These are phyloP conservation scores for Laetiporus sulphureus DNA, from an alignment of 1,284 basidiomycete species.

Conservation along the genomic window DNA sequence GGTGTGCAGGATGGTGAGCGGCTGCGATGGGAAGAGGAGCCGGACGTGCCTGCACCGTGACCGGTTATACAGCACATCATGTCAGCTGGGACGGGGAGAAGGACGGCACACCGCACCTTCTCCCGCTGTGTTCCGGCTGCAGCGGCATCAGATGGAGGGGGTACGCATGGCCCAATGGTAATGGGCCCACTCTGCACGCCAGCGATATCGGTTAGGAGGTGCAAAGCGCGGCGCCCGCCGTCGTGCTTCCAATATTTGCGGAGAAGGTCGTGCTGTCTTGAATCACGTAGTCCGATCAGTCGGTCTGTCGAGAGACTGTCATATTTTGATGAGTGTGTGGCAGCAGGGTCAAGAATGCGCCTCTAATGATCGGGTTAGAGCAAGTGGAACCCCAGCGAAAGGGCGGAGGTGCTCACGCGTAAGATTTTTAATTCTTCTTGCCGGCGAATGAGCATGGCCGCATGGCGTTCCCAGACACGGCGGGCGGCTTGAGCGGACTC, in stretches of 20 bases:
- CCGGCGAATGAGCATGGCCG: slow-evolving; percentile 16
- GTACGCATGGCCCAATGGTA: not conserved
- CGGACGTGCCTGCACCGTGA: too few species aligned
- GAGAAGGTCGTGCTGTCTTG: slow-evolving; percentile 28
- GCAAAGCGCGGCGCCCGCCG: slow-evolving; percentile 25
- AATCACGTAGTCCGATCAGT: slow-evolving; percentile 28
- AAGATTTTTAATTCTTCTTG: slow-evolving; percentile 16
- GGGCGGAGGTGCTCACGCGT: slow-evolving; percentile 12
- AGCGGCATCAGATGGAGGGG: not conserved
- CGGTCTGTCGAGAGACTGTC: slow-evolving; percentile 26
- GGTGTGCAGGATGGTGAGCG: slow-evolving; percentile 37
- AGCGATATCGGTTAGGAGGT: slow-evolving; percentile 26
- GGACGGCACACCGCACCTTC: too few species aligned
- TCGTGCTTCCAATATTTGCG: slow-evolving; percentile 24
- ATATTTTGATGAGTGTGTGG: slow-evolving; percentile 23
- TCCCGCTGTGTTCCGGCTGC: not conserved
- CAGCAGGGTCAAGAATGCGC: slow-evolving; percentile 13
- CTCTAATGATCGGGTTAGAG: slow-evolving; percentile 7
- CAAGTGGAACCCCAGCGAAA: not conserved
- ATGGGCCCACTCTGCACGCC: slow-evolving; percentile 15
- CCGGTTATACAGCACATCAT: too few species aligned
- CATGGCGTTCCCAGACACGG: slow-evolving; percentile 23
- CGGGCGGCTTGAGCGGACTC: slow-evolving; percentile 15
- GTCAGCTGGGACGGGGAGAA: too few species aligned
- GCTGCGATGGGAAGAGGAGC: slow-evolving; percentile 38